A percentile compares a stretch with the other conserved stretches of the same genome.
Conservation (phyloP, 2,329 filamentous ascomycete species). For the Sarocladium brachiariae region DNA sequence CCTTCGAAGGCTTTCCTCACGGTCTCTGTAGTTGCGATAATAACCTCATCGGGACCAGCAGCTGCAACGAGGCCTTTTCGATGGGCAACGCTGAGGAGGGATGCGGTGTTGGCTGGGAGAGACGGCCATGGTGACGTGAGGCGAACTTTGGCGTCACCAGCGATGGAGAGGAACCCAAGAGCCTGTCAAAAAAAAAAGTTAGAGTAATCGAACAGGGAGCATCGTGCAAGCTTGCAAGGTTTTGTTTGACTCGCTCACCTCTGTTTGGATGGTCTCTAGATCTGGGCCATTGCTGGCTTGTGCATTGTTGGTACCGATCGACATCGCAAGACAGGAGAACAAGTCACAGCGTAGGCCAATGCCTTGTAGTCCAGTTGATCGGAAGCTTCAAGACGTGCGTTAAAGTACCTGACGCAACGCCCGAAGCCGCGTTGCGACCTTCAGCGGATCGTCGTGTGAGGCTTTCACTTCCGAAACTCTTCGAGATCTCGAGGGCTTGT, state of each 20-base stretch:
- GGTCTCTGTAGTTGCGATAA: slow-evolving; percentile 69
- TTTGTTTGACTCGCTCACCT: slow-evolving; percentile 46
- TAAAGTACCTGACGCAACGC: background rate
- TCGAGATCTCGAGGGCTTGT: background rate
- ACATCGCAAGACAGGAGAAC: slow-evolving; percentile 38
- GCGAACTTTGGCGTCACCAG: slow-evolving; percentile 75
- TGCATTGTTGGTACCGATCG: slow-evolving; percentile 40
- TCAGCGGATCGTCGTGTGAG: background rate
- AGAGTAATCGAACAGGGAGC: background rate
- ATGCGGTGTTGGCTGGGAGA: slow-evolving; percentile 69
- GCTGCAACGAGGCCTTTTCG: slow-evolving; percentile 77
- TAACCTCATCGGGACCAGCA: slow-evolving; percentile 72
- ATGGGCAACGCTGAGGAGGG: slow-evolving; percentile 77
- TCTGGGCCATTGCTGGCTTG: slow-evolving; percentile 50
- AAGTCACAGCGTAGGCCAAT: background rate
- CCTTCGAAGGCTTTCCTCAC: slow-evolving; percentile 68
- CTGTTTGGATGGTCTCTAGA: slow-evolving; percentile 72
- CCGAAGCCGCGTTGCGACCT: slow-evolving; percentile 4
- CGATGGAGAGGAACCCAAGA: slow-evolving; percentile 74
- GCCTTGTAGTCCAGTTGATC: background rate
- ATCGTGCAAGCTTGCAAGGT: too few species aligned
- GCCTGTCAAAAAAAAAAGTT: slow-evolving; percentile 33
- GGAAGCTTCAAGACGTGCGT: too few species aligned
- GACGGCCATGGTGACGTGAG: slow-evolving; percentile 73
- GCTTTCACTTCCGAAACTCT: background rate